A percentile compares a stretch with the other conserved stretches of the same genome.
Conservation (phyloP, 208 protist species). For the Leishmania amazonensis region DNA sequence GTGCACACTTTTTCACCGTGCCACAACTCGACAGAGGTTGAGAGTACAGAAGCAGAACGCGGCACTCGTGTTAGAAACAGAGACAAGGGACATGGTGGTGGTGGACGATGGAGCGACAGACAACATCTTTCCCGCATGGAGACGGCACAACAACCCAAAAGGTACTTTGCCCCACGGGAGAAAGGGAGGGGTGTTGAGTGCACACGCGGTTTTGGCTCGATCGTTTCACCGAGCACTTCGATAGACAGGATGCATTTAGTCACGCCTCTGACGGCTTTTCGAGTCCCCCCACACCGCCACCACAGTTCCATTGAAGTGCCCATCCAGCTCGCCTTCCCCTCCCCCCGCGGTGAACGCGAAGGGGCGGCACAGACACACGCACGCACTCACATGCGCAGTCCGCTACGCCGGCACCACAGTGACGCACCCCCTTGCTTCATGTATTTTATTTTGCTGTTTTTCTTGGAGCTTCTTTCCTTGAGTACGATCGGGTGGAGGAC, state of each 20-base stretch:
- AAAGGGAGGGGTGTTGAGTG: background rate
- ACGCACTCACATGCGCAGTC: background rate
- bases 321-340: background rate
- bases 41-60: background rate
- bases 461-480: background rate
- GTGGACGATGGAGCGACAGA: background rate
- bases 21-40: background rate
- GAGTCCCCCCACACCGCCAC: background rate
- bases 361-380: background rate
- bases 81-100: slow-evolving; percentile 2
- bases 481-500: background rate
- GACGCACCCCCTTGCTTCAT: background rate
- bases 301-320: background rate
- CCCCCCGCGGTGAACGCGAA: background rate
- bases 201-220: background rate
- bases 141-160: background rate
- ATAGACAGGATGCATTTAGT: background rate
- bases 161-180: background rate
- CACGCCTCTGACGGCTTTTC: background rate
- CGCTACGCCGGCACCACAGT: background rate
- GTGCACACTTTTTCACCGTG: background rate
- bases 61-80: background rate
- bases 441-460: background rate
- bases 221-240: background rate
- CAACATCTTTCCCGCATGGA: background rate